These are phyloP conservation scores for Cordyceps cateniannulata DNA, from an alignment of 2,329 filamentous ascomycete species.

Conservation along the genomic window DNA sequence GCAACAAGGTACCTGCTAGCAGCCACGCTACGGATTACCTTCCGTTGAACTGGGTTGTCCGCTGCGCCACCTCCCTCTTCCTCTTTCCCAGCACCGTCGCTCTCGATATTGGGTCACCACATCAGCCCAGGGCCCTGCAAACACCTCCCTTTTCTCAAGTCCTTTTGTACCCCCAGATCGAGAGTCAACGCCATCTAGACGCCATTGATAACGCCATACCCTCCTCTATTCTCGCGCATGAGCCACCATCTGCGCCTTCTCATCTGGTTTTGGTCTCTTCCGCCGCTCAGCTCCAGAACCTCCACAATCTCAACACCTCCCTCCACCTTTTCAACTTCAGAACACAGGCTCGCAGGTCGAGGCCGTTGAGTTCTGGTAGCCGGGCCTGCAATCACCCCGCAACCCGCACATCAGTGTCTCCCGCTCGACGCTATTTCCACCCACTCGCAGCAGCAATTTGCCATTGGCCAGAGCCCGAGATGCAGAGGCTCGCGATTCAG, in stretches of 20 bases:
- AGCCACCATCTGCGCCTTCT: slow-evolving; percentile 10
- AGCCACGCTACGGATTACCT: neutral
- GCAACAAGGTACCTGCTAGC: neutral
- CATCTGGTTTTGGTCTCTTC: slow-evolving; percentile 3
- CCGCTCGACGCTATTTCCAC: neutral
- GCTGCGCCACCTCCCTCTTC: neutral
- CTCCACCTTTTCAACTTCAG: neutral
- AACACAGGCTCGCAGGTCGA: neutral
- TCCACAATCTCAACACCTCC: neutral
- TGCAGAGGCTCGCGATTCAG: neutral
- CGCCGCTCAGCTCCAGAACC: neutral
- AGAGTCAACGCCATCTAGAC: slow-evolving; percentile 7
- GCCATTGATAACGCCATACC: slow-evolving; percentile 8
- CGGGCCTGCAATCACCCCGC: neutral
- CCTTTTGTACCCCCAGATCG: slow-evolving; percentile 9
- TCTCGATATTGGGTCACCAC: neutral
- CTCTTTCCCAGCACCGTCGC: neutral
- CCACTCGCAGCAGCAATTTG: neutral
- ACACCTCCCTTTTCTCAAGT: neutral
- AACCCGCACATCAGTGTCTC: neutral
- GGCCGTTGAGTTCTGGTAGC: neutral
- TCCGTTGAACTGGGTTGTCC: neutral
- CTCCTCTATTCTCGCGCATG: neutral
- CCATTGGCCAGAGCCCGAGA: slow-evolving; percentile 9
- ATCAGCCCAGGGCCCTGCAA: neutral